phyloP scores from a whole-genome alignment of 768 basidiomycete species.

The Mycena epipterygia region DNA sequence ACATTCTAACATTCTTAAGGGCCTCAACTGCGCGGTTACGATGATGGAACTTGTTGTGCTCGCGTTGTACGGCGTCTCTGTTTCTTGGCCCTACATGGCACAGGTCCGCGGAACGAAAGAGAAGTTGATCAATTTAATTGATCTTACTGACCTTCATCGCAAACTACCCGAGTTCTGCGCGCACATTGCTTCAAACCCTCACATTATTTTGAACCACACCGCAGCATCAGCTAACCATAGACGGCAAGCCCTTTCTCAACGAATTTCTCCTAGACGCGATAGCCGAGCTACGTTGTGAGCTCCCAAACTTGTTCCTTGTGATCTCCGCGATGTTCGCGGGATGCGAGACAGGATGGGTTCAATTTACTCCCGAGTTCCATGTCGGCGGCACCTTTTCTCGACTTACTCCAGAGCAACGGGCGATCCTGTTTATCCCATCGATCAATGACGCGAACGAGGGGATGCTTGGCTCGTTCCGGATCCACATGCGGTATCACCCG shows the following conservation, averaged over 20 bases:
- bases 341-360: background rate
- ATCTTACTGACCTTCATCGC: background rate
- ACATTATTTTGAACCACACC: background rate
- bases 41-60: background rate
- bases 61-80: conserved; percentile 2
- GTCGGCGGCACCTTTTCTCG: conserved; percentile 9
- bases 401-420: conserved; percentile 1
- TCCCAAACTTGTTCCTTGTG: background rate
- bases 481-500: too few relatives aligned
- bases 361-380: conserved; percentile 10
- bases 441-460: conserved; percentile 9
- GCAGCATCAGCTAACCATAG: background rate
- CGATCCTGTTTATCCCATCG: background rate
- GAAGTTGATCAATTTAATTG: background rate
- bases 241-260: background rate
- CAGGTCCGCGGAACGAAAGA: conserved; percentile 52
- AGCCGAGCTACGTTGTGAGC: background rate
- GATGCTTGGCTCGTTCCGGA: too few relatives aligned
- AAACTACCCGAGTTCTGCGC: background rate
- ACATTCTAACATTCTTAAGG: background rate
- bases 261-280: background rate
- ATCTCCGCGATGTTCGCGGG: conserved; percentile 5
- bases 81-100: conserved; percentile 43
- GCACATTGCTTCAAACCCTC: too few relatives aligned
- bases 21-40: background rate